These are phyloP conservation scores for Calonectria pseudoturangicola DNA, from an alignment of 2,329 filamentous ascomycete genomes.

Conservation along the genomic window DNA sequence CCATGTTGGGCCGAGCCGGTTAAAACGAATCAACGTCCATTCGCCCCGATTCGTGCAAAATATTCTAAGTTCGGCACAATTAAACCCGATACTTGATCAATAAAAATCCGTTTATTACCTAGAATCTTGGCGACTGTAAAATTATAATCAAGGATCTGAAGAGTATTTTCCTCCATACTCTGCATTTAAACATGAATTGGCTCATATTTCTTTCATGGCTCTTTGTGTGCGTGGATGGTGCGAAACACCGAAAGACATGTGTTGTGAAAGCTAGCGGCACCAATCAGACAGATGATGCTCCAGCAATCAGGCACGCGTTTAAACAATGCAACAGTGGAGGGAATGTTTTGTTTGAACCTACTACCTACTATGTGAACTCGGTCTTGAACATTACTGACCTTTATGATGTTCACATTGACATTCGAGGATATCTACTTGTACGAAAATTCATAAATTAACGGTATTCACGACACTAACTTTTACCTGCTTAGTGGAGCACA, in stretches of 20 bases:
- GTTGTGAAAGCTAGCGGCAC: background rate
- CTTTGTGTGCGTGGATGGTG: background rate
- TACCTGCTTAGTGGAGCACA: background rate
- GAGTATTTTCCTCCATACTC: too few species aligned
- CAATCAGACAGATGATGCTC: constrained; percentile 7
- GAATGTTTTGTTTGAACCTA: background rate
- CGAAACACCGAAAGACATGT: constrained; percentile 2
- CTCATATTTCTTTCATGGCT: background rate
- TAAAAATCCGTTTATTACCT: background rate
- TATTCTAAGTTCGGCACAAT: constrained; percentile 1
- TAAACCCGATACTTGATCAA: background rate
- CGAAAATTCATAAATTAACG: too few species aligned
- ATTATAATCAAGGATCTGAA: too few species aligned
- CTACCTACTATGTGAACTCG: constrained; percentile 4
- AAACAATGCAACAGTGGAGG: background rate
- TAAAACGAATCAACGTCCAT: background rate
- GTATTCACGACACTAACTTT: background rate
- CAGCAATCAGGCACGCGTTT: constrained; percentile 9
- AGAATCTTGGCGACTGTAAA: background rate
- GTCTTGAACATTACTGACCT: background rate
- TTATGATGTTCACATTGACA: constrained; percentile 11
- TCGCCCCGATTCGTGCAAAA: constrained; percentile 21
- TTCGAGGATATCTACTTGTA: constrained; percentile 9
- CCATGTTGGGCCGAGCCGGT: background rate
- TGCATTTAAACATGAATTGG: too few species aligned